Evolutionary conservation across 805 yeast species (phyloP), one percentile per base, ranked within the genome.

Genomic region (Candida verbasci): DNA sequence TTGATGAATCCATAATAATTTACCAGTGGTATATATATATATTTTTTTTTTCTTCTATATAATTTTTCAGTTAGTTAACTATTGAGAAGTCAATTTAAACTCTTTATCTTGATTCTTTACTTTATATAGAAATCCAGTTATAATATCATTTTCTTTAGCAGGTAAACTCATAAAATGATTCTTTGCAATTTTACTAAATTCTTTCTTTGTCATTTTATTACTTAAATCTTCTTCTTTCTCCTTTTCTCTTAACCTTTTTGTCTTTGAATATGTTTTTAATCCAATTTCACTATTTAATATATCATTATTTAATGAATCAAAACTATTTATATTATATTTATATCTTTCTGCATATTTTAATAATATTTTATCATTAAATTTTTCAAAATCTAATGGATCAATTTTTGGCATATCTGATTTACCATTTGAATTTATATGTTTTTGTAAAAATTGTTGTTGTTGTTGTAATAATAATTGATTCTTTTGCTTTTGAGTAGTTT

Each of bases 121-220:
- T 49, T 85, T 81, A 62, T 91, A 93, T 38, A 93, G 68, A 55
- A 91, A 93, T 50, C 85, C 88, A 24, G 96, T 86, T 26, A 91
- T 79, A 22, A 84, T 78, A 49, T 91, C 97, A 40, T 82, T 78
- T 52, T 91, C 98, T 48, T 85, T 79, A 3, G 79, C 78, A 9
- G 74, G 70, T 17, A 65, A 42, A 35, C 56, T 65, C 44, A 70
- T 49, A 48, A 89, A 86, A 57, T 91, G 97, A 38, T 72, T 74
- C 58, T 78, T 81, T 17, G 80, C 78, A 17, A 70, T 71, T 2
- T 56, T 57, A 0, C 86, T 82, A 22, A 82, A 68, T 43, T 79
- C 85, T 3, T 62, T 62, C 54, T 80, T 83, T 31, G 78, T 51
- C 7, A 80, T 66, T 31, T 86, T 59, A 26, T 54, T 45, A 7